Evolutionary conservation across 768 basidiomycete genomes (phyloP).

Genomic region (Lyophyllum atratum): DNA sequence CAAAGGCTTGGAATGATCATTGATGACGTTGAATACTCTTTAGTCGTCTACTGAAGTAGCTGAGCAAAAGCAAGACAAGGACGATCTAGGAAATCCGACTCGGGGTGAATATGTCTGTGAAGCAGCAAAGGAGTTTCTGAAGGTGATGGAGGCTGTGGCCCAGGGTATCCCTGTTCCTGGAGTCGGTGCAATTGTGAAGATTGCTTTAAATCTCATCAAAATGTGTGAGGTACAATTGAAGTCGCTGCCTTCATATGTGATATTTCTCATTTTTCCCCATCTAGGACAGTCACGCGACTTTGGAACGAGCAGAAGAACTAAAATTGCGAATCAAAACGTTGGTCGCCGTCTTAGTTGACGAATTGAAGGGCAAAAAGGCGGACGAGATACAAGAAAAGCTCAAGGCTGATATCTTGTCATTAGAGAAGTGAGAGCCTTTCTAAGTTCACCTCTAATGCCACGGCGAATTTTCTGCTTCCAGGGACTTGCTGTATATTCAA

Average conservation of each 20-base stretch:
- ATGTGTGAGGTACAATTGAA: constrained; percentile 8
- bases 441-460: too few species aligned
- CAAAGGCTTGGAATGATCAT: too few species aligned
- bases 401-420: neutral
- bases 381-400: neutral
- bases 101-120: neutral
- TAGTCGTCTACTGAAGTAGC: too few species aligned
- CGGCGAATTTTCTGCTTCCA: neutral
- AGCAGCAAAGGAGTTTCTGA: neutral
- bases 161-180: constrained; percentile 6
- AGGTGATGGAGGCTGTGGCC: constrained; percentile 1
- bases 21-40: too few species aligned
- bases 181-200: constrained; percentile 1
- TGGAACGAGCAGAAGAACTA: constrained; percentile 7
- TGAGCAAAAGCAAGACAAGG: too few species aligned
- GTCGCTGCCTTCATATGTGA: too few species aligned
- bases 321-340: constrained; percentile 1
- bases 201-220: constrained; percentile 1
- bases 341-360: constrained; percentile 1
- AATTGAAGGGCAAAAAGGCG: neutral
- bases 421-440: neutral
- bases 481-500: constrained; percentile 2
- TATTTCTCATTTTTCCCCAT: neutral
- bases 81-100: neutral
- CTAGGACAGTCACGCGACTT: constrained; percentile 1